Base-by-base conservation (phyloP, 495 filamentous ascomycete genomes). In the Oidiodendron maius region DNA sequence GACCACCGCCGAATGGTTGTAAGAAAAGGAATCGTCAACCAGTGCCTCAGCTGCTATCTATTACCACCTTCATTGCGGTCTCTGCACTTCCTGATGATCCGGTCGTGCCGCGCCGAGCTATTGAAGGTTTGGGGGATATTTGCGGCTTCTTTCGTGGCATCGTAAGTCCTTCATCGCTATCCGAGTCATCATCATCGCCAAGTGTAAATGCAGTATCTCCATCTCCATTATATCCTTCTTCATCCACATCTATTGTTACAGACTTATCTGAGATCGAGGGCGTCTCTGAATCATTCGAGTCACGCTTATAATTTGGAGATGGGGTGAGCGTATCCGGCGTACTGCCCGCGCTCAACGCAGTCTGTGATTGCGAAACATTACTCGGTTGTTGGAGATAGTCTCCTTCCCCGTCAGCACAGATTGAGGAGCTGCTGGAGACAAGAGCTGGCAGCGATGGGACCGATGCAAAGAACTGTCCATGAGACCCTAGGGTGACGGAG, bases 371-470 rank as follows among this genome's bases (percentile, higher is more conserved):
- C 16, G 61, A 58, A 23, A 72, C 56, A 4, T 68, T 59, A 3
- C 74, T 74, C 4, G 75, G 75, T n/a, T 63, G 61, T 43, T 68
- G 57, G 12, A 78, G 63, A 36, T 77, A 73, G 24, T 80, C 75
- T 4, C 69, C 74, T 53, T 80, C 78, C 1, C 68, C 59, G 36
- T 78, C 74, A 11, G 70, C 80, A 16, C 82, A 89, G 16, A 88
- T 67, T n/a, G 86, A 90, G 22, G 84, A 87, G n/a, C 84, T 83
- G n/a, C 84, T 81, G 24, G 84, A 88, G 12, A 87, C 70, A 4
- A 90, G 75, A 32, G 86, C 86, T 2, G 86, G 86, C 4, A 90
- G 74, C 35, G 84, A 87, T 12, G 86, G 84, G 52, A 88, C 82
- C 13, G 84, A 87, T 75, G 79, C 59, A 81, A 86, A 32, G 77